Percentiles rank a stretch among this genome's conserved stretches.
Evolutionary conservation across 2,329 filamentous ascomycete species (phyloP).

Genomic region (Aspergillus fijiensis): DNA sequence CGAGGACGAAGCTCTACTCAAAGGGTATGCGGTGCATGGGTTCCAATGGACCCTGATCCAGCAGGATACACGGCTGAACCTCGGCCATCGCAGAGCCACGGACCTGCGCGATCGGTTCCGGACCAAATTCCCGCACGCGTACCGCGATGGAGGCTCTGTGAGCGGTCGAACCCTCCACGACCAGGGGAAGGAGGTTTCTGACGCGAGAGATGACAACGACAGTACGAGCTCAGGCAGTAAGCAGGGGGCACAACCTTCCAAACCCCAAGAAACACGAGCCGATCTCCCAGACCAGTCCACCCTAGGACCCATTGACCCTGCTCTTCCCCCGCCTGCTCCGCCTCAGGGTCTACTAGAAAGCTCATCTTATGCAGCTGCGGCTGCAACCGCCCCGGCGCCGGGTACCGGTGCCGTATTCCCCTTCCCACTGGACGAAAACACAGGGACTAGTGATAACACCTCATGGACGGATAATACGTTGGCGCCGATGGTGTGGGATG

Average conservation of each 20-base stretch:
- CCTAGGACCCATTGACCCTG: conserved; percentile 30
- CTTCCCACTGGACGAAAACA: conserved; percentile 35
- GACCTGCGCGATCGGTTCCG: conserved; percentile 64
- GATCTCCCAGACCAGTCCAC: conserved; percentile 15
- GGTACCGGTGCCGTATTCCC: conserved; percentile 17
- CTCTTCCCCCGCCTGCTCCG: conserved; percentile 32
- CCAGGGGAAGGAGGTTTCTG: conserved; percentile 8
- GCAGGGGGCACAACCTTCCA: conserved; percentile 13
- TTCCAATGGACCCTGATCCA: conserved; percentile 61
- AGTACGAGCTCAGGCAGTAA: conserved; percentile 7
- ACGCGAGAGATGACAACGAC: not conserved
- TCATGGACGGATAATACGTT: conserved; percentile 43
- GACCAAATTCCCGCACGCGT: conserved; percentile 58
- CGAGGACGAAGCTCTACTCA: conserved; percentile 60
- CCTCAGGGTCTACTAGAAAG: conserved; percentile 29
- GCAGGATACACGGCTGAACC: conserved; percentile 53
- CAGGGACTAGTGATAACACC: conserved; percentile 20
- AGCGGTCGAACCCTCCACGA: conserved; percentile 31
- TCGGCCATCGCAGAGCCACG: conserved; percentile 54
- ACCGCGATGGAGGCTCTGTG: conserved; percentile 47
- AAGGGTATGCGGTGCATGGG: conserved; percentile 59
- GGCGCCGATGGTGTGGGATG: conserved; percentile 44
- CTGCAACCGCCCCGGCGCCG: not conserved
- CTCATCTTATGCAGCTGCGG: conserved; percentile 17
- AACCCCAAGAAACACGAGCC: not conserved